A percentile compares a stretch with the other conserved stretches of the same genome.
These are phyloP conservation scores for Fraxinus pennsylvanica DNA, from an alignment of 257 asterid species.

Conservation along the genomic window DNA sequence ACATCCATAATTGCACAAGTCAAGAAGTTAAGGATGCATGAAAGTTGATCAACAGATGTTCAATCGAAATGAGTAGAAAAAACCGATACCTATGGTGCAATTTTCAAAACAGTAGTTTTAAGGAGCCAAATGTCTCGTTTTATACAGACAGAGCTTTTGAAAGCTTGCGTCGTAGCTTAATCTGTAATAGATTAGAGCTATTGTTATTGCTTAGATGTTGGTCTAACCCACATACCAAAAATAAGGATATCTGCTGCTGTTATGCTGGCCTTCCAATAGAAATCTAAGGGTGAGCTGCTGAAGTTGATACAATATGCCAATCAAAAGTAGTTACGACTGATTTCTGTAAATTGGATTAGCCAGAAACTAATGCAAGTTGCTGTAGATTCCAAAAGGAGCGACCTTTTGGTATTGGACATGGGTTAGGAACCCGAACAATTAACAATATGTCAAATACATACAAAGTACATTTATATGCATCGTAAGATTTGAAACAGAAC, in stretches of 20 bases:
- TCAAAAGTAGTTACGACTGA: background rate
- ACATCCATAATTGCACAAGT: background rate
- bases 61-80: background rate
- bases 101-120: background rate
- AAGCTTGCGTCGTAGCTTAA: background rate
- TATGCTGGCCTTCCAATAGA: background rate
- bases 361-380: background rate
- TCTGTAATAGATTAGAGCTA: background rate
- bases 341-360: conserved; percentile 2
- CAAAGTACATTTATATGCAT: background rate
- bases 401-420: background rate
- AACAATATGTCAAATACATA: background rate
- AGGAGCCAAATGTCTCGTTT: background rate
- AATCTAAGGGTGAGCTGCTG: background rate
- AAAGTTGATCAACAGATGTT: too few species aligned
- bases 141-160: background rate
- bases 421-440: background rate
- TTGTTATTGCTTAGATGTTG: background rate
- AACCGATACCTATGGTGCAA: background rate
- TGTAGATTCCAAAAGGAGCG: background rate
- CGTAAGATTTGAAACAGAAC: background rate
- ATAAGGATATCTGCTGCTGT: background rate
- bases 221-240: background rate
- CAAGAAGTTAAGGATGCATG: too few species aligned
- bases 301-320: background rate